A percentile compares a stretch with the other conserved stretches of the same genome.
Conservation (phyloP, 768 basidiomycete species). For the Hysterangium stoloniferum region DNA sequence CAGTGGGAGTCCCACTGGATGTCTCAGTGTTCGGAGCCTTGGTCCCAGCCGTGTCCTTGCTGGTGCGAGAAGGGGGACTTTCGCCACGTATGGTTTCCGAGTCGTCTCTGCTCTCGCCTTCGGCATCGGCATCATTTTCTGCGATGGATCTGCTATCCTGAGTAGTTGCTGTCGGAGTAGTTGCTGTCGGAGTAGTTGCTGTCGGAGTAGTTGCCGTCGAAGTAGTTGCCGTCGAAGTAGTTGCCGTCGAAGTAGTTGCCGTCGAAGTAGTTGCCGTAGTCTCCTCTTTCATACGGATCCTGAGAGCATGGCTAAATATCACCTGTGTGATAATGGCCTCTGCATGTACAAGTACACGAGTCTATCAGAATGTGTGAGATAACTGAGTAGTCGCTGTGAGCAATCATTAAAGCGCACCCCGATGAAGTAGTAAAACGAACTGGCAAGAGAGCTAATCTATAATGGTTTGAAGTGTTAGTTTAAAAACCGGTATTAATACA, state of each 20-base stretch:
- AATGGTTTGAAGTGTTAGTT: too few relatives aligned
- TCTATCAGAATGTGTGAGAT: too few relatives aligned
- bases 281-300: conserved; percentile 32
- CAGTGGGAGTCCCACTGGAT: conserved; percentile 8
- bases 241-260: too few relatives aligned
- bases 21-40: not conserved
- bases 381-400: too few relatives aligned
- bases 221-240: too few relatives aligned
- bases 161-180: not conserved
- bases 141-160: not conserved
- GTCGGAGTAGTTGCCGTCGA: not conserved
- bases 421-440: too few relatives aligned
- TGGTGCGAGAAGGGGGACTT: not conserved
- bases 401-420: too few relatives aligned
- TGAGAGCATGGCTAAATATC: conserved; percentile 31
- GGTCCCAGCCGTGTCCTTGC: not conserved
- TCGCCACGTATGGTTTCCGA: not conserved
- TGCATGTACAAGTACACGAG: conserved; percentile 23
- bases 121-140: not conserved
- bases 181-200: conserved; percentile 14
- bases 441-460: too few relatives aligned
- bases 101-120: not conserved
- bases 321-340: conserved; percentile 32
- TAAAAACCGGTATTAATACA: conserved; percentile 10
- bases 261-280: not conserved